A percentile compares a stretch with the other conserved stretches of the same genome.
These are phyloP conservation scores for Rhodotorula sp. DNA, from an alignment of 1,284 basidiomycete species.

Conservation along the genomic window DNA sequence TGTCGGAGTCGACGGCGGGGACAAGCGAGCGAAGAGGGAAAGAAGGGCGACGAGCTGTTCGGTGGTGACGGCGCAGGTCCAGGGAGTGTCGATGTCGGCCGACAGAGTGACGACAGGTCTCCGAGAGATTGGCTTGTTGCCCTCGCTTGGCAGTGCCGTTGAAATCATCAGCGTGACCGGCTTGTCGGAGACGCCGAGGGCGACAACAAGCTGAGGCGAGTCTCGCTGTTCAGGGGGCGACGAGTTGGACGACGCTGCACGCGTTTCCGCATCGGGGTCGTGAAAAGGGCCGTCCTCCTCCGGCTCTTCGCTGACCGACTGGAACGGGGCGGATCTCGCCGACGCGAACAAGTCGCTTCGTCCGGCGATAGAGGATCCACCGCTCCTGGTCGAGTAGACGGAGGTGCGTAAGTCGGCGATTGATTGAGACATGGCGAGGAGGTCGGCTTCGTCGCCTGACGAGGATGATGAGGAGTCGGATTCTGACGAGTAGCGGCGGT, in stretches of 20 bases:
- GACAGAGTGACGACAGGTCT: constrained; percentile 15
- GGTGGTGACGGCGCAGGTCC: neutral
- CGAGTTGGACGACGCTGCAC: neutral
- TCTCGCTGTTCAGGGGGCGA: neutral
- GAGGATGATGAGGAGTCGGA: constrained; percentile 36
- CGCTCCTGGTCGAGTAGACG: neutral
- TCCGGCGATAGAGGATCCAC: constrained; percentile 19
- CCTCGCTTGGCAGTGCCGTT: too few relatives aligned
- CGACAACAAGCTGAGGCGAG: constrained; percentile 39
- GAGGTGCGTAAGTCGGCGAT: constrained; percentile 52
- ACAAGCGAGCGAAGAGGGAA: neutral
- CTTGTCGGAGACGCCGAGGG: constrained; percentile 8
- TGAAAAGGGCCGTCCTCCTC: constrained; percentile 12
- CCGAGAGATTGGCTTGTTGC: neutral
- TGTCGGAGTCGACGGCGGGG: neutral
- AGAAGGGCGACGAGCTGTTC: neutral
- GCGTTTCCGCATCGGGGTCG: constrained; percentile 6
- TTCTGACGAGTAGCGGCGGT: constrained; percentile 17
- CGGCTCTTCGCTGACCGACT: neutral
- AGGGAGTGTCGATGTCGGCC: neutral
- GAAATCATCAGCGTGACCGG: constrained; percentile 12
- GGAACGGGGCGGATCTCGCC: constrained; percentile 27
- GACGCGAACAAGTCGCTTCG: constrained; percentile 35
- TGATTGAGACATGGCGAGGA: constrained; percentile 54
- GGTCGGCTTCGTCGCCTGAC: constrained; percentile 43